Base-by-base conservation (phyloP, 495 filamentous ascomycete species). In the Tricharina praecox region DNA sequence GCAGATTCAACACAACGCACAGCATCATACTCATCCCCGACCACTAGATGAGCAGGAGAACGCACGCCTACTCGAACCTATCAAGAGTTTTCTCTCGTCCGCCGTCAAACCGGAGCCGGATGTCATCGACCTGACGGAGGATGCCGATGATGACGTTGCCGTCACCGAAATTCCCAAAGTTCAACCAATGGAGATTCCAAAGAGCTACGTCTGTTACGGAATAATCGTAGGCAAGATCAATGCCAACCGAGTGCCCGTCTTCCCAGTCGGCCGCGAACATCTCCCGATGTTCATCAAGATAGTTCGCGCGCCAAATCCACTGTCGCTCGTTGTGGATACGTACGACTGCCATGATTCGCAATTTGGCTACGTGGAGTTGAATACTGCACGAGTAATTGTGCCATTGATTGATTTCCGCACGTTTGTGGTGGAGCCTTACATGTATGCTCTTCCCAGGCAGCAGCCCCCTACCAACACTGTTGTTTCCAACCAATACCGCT, bases 131-230 rank as follows among this genome's bases (percentile, higher is more conserved):
- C 20, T 58, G 33, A 62, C 54, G 9, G 70, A 71, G 32, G 73
- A 72, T 21, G 79, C 81, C 30, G 73, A 75, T 30, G 67, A 78
- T 11, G 40, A 72, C 1, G 59, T 72, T n/a, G 44, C 70, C 42
- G 36, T 73, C 9, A 57, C 51, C 20, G 9, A 50, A 65, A 39
- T 33, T 58, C 4, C 64, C 51, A 19, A 55, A 62, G 46, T 19
- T 25, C 24, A 48, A 28, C 24, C 77, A 84, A 54, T n/a, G n/a
- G n/a, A n/a, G n/a, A n/a, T n/a, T n/a, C n/a, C n/a, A n/a, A n/a
- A n/a, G n/a, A n/a, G n/a, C n/a, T n/a, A n/a, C n/a, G 81, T 95
- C 21, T 95, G 90, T 64, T 86, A 83, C 59, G 90, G 90, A 5
- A 79, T 77, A 60, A 75, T 84, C 30, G 68, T 70, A 16, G 77